Evolutionary conservation across 768 basidiomycete species (phyloP).

Genomic region (Suillus paluster): DNA sequence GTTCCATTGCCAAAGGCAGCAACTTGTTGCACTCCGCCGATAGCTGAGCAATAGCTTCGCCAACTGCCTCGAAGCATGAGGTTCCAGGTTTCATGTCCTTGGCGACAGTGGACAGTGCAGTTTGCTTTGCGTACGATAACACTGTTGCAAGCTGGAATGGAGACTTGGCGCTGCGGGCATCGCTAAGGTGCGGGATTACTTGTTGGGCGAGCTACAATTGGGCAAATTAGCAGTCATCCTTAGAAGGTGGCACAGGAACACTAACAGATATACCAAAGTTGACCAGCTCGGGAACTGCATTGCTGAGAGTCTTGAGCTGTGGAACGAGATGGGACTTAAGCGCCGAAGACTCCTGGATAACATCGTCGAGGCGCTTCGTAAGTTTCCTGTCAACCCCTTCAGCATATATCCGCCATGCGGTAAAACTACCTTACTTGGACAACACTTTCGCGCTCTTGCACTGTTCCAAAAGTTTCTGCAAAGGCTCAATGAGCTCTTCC

Average conservation of each 20-base stretch:
- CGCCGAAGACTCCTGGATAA: slow-evolving; percentile 71
- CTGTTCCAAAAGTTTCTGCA: slow-evolving; percentile 82
- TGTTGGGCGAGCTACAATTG: slow-evolving; percentile 80
- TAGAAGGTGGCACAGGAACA: slow-evolving; percentile 1
- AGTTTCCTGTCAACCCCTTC: slow-evolving; percentile 69
- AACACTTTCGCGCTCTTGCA: slow-evolving; percentile 80
- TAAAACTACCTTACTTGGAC: slow-evolving; percentile 62
- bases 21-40: slow-evolving; percentile 72
- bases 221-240: slow-evolving; percentile 5
- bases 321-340: slow-evolving; percentile 72
- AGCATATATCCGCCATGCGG: neutral
- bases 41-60: slow-evolving; percentile 68
- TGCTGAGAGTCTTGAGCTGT: slow-evolving; percentile 73
- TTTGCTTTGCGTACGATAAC: slow-evolving; percentile 72
- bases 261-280: slow-evolving; percentile 90
- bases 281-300: slow-evolving; percentile 77
- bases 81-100: slow-evolving; percentile 67
- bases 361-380: slow-evolving; percentile 81
- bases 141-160: slow-evolving; percentile 78
- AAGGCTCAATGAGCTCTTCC: slow-evolving; percentile 76
- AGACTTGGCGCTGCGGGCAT: slow-evolving; percentile 77
- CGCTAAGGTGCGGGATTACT: slow-evolving; percentile 84
- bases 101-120: slow-evolving; percentile 69
- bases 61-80: slow-evolving; percentile 80
- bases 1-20: slow-evolving; percentile 71